phyloP scores from a whole-genome alignment of 176 grass and related monocot species.

The Themeda triandra region DNA sequence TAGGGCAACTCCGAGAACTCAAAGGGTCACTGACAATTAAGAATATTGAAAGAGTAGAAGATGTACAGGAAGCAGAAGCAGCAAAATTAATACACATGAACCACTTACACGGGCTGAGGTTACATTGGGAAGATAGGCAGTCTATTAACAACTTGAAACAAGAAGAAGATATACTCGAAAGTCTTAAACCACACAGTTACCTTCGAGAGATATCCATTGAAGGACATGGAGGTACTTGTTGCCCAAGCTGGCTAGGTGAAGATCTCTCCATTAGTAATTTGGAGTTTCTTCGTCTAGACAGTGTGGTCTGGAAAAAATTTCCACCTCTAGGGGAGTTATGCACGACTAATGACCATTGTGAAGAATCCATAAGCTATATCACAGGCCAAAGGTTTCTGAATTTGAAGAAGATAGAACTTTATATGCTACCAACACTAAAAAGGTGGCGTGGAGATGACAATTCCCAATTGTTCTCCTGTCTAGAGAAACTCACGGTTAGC shows the following conservation, averaged over 20 bases:
- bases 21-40: neutral
- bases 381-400: neutral
- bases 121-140: neutral
- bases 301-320: neutral
- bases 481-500: neutral
- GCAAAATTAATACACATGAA: neutral
- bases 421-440: neutral
- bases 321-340: neutral
- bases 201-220: neutral
- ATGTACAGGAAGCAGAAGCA: neutral
- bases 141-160: fast-evolving
- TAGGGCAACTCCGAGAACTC: neutral
- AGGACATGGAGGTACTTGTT: neutral
- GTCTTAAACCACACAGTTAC: neutral
- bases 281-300: neutral
- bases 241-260: neutral
- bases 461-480: neutral
- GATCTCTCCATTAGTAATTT: neutral
- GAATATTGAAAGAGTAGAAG: neutral
- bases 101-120: neutral
- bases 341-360: neutral
- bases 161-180: conserved; percentile 3
- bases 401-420: neutral
- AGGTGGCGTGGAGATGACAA: neutral
- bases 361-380: neutral